Evolutionary conservation across 164 flowering plant genomes (phyloP).

Genomic region (Magnolia kwangsiensis): DNA sequence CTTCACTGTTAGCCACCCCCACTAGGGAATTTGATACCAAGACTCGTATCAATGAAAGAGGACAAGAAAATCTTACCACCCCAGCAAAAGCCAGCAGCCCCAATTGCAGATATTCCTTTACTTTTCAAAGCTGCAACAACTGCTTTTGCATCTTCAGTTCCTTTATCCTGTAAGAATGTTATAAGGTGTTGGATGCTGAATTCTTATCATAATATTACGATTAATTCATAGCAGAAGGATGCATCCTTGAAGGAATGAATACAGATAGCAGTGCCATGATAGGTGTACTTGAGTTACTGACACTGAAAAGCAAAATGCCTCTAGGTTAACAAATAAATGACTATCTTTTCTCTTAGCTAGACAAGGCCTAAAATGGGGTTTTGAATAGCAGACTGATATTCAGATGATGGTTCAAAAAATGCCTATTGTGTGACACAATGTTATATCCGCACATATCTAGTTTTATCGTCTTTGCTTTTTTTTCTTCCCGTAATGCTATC

Average conservation of each 20-base stretch:
- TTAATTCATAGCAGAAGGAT: neutral
- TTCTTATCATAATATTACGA: neutral
- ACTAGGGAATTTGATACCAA: too few species aligned
- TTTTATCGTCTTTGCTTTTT: neutral
- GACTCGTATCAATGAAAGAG: neutral
- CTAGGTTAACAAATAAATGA: neutral
- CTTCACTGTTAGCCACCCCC: too few species aligned
- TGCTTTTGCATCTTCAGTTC: conserved; percentile 52
- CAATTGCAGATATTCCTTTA: conserved; percentile 47
- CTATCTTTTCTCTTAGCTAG: neutral
- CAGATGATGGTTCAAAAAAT: neutral
- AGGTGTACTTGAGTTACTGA: neutral
- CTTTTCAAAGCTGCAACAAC: conserved; percentile 52
- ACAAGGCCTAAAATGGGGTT: neutral
- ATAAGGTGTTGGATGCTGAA: neutral
- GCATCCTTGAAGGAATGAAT: neutral
- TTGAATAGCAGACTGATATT: neutral
- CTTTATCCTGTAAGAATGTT: conserved; percentile 42
- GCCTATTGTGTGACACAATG: neutral
- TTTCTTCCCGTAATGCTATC: neutral
- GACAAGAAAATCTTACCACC: conserved; percentile 43
- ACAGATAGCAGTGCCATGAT: neutral
- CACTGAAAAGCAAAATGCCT: neutral
- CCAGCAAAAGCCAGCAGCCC: conserved; percentile 75
- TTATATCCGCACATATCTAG: neutral